Evolutionary conservation across 2,329 filamentous ascomycete species (phyloP).

Genomic region (Chaetomium sp.): DNA sequence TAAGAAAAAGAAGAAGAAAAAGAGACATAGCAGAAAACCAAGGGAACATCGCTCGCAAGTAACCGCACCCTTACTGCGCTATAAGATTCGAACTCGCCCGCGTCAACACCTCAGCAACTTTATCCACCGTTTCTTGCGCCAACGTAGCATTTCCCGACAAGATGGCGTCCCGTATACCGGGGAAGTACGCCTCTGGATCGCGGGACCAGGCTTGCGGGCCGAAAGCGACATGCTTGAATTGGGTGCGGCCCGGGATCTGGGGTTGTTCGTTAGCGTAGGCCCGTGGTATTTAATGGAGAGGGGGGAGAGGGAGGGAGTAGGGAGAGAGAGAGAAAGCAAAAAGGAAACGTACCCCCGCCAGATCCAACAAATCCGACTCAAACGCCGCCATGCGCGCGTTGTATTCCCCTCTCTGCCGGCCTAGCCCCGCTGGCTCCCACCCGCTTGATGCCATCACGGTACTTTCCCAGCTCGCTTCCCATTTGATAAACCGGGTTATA

Average conservation of each 20-base stretch:
- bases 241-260: constrained; percentile 75
- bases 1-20: too few relatives aligned
- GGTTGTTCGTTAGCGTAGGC: neutral
- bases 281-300: too few relatives aligned
- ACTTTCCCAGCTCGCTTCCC: constrained; percentile 71
- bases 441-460: constrained; percentile 64
- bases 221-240: constrained; percentile 91
- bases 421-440: constrained; percentile 66
- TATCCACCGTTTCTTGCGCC: constrained; percentile 62
- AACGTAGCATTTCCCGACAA: constrained; percentile 62
- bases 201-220: constrained; percentile 70
- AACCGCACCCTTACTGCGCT: neutral
- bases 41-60: neutral
- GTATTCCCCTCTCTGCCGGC: constrained; percentile 62
- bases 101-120: constrained; percentile 61
- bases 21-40: neutral
- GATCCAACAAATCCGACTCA: constrained; percentile 75
- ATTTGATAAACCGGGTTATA: constrained; percentile 62
- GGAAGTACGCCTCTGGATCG: constrained; percentile 59
- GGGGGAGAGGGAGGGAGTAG: too few relatives aligned
- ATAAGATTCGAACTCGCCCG: constrained; percentile 42
- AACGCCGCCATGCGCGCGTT: constrained; percentile 76
- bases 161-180: constrained; percentile 77
- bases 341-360: constrained; percentile 63
- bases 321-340: neutral